Base-by-base conservation (phyloP, 2,329 filamentous ascomycete species). In the Penicillium polonicum region DNA sequence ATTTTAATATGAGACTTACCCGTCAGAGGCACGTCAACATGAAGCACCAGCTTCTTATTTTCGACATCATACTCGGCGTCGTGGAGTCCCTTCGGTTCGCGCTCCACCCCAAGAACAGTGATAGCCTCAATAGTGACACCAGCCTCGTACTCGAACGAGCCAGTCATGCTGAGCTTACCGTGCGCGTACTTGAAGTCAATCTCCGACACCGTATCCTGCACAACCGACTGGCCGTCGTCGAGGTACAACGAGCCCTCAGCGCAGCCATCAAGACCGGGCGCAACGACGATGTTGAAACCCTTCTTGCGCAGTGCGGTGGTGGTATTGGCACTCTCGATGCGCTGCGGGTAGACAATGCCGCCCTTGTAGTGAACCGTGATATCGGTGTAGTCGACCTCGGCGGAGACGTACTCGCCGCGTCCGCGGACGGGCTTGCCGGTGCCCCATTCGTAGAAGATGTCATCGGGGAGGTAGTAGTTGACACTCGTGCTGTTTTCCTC, bases 181-280 rank as follows among this genome's bases (percentile, higher is more conserved):
- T 79, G 71, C 46, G 80, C 75, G 68, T 85, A 92, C 3, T 68
- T 64, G 65, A 92, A 89, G 12, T 76, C 72, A 52, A 91, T 79
- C 55, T 83, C 76, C 13, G 80, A 85, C 23, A 79, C 83, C 0
- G 57, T 38, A 2, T 60, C 46, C 73, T 90, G 89, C 58, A 83
- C 77, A 51, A 92, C 65, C 38, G 82, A 85, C 56, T 85, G 84
- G 5, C 90, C 90, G 59, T 94, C 90, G 63, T 94, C 90, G 4
- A 93, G 76, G 70, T 92, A 93, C 52, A 94, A 77, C 49, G 80
- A 78, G 0, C 90, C 90, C 1, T 70, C 72, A 0, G 90, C 90
- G 8, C 76, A 82, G 4, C 87, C 88, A 54, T 88, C 76, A 0
- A 72, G 68, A 4, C 82, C 85, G 0, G 88, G 81, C 0, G 89